phyloP scores from a whole-genome alignment of 108 stramenopile genomes.

The Licmophora abbreviata region DNA sequence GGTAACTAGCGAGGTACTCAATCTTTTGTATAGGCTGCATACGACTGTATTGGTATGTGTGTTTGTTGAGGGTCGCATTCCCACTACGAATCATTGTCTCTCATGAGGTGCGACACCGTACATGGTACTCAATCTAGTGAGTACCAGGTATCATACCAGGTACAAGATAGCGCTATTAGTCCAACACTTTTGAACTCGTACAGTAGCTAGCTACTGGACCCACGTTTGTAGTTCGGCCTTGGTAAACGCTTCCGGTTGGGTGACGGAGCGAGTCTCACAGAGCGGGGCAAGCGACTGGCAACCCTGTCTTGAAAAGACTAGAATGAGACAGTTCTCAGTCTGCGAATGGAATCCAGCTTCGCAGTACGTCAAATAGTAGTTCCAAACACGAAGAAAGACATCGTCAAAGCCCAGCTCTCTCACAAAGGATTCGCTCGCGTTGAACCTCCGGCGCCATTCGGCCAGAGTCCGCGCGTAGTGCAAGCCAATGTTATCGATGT shows the following conservation, averaged over 20 bases:
- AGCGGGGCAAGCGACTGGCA: slow-evolving; percentile 50
- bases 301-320: slow-evolving; percentile 72
- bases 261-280: slow-evolving; percentile 51
- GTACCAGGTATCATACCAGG: no score
- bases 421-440: slow-evolving; percentile 49
- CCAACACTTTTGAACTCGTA: no score
- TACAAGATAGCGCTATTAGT: no score
- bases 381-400: slow-evolving; percentile 90
- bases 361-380: slow-evolving; percentile 94
- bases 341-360: slow-evolving; percentile 89
- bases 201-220: no score
- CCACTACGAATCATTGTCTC: no score
- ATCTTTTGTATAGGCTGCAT: no score
- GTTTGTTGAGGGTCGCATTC: no score
- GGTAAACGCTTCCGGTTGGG: slow-evolving; percentile 41
- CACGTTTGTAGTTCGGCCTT: slow-evolving; percentile 41
- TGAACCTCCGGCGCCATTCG: slow-evolving; percentile 92
- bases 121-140: no score
- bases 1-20: no score
- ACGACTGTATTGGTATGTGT: no score
- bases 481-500: slow-evolving; percentile 86
- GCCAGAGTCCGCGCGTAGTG: slow-evolving; percentile 94
- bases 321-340: slow-evolving; percentile 67
- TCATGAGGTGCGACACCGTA: no score
- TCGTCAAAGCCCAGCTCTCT: slow-evolving; percentile 88